Base-by-base conservation (phyloP, 495 filamentous ascomycete species). In the Pyronema domesticum region DNA sequence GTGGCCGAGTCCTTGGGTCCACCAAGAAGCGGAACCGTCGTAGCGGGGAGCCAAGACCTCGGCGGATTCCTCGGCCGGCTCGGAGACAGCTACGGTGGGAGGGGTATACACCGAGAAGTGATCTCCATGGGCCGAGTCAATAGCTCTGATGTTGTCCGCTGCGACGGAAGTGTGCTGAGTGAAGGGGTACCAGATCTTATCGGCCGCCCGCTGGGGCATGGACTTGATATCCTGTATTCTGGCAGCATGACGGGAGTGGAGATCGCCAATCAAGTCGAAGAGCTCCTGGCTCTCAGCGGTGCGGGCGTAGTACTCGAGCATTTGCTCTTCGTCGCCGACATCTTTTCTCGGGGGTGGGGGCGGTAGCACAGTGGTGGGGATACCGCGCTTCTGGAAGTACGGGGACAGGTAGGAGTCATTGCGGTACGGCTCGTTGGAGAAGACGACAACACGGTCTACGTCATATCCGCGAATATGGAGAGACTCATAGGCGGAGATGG, bases 1-100 rank as follows among this genome's bases (percentile, higher is more conserved):
- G 58, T 89, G 84, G 7, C 84, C 84, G 5, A 89, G 72, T 7
- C 84, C 84, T 67, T 89, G 84, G 0, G 84, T 88, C 84, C 84
- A 89, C 84, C 84, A 89, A 0, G 83, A 86, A 14, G 82, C 84
- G 0, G 83, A 86, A 15, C 78, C 84, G 55, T 89, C 84, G 48
- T 87, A 86, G 0, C 79, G 78, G 7, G 82, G 73, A 19, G 68
- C 69, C 0, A 87, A 67, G 10, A 78, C 14, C 6, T 57, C 23
- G 23, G 23, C 2, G 23, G 23, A 30, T 30, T 30, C 23, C 23
- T 30, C 23, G 5, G 46, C 36, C 65, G 57, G 55, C 37, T 53
- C 6, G 3, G 35, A 6, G n/a, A 23, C 15, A 10, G 10, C 15
- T 7, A 34, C 18, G 61, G 53, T 17, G 56, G 10, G 33, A n/a